These are phyloP conservation scores for Smithsoniella earleae DNA, from an alignment of 163 green algal genomes.

Conservation along the genomic window DNA sequence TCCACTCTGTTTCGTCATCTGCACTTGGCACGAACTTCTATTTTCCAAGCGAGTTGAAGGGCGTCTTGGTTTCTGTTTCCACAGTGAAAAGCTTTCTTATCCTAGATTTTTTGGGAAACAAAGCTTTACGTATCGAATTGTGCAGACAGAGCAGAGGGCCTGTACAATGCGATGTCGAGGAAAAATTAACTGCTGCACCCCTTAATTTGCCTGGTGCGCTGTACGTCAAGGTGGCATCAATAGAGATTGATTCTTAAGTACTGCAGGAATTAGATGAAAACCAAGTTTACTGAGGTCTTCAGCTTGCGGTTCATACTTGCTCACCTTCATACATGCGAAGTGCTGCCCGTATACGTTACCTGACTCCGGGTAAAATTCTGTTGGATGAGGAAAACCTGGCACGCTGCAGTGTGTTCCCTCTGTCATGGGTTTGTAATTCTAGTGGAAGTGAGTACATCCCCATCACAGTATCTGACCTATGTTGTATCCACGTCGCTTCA, in stretches of 20 bases:
- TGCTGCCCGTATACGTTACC: conserved; percentile 14
- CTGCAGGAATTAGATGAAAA: neutral
- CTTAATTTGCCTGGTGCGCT: neutral
- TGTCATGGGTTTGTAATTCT: neutral
- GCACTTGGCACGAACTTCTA: too few relatives aligned
- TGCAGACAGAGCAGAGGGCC: too few relatives aligned
- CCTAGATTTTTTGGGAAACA: too few relatives aligned
- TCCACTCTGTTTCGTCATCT: too few relatives aligned
- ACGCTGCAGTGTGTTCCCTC: neutral
- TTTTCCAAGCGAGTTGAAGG: too few relatives aligned
- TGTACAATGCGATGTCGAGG: neutral
- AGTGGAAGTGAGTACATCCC: neutral
- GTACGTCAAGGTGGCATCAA: neutral
- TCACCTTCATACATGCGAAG: conserved; percentile 3
- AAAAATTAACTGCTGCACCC: neutral
- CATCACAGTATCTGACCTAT: too few relatives aligned
- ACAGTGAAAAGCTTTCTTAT: too few relatives aligned
- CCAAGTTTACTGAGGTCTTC: too few relatives aligned
- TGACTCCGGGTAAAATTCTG: neutral
- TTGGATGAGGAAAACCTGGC: neutral
- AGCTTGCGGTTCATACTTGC: too few relatives aligned
- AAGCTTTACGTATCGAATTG: too few relatives aligned
- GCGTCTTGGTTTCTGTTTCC: too few relatives aligned
- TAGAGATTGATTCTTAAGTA: neutral
- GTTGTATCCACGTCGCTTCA: conserved; percentile 2